Evolutionary conservation across 2,329 filamentous ascomycete species (phyloP).

Genomic region (Scleromitrula shiraiana): DNA sequence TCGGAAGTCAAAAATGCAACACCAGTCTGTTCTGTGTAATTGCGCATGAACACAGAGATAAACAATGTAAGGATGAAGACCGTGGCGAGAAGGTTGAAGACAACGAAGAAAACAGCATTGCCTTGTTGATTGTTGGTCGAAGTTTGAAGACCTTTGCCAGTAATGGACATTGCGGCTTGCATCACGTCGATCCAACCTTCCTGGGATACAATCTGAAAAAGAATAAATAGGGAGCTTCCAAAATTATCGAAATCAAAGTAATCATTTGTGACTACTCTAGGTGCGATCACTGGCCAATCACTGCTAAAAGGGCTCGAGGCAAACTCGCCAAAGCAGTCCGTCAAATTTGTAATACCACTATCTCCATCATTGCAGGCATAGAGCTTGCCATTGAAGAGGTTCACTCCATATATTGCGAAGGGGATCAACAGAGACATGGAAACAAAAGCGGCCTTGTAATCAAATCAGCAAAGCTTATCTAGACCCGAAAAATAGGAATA

Average conservation of each 20-base stretch:
- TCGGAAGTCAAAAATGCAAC: conserved; percentile 94
- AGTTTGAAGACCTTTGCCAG: conserved; percentile 67
- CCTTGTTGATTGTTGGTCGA: conserved; percentile 60
- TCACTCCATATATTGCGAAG: conserved; percentile 92
- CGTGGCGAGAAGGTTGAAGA: conserved; percentile 92
- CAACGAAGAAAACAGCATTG: conserved; percentile 92
- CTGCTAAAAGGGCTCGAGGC: conserved; percentile 62
- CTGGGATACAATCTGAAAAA: conserved; percentile 98
- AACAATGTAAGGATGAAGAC: conserved; percentile 97
- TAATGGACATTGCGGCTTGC: conserved; percentile 74
- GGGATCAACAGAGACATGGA: conserved; percentile 90
- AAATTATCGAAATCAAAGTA: conserved; percentile 95
- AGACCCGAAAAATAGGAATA: background rate
- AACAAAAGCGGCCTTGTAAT: conserved; percentile 76
- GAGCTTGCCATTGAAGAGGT: conserved; percentile 81
- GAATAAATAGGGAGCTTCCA: conserved; percentile 84
- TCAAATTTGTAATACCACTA: conserved; percentile 49
- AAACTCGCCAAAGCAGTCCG: conserved; percentile 80
- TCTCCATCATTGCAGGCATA: conserved; percentile 74
- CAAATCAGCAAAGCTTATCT: no score
- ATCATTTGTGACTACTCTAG: conserved; percentile 70
- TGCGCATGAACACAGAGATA: conserved; percentile 99
- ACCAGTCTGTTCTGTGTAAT: conserved; percentile 97
- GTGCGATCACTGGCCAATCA: conserved; percentile 74
- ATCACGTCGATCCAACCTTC: conserved; percentile 98